Conservation (phyloP, 345 rosid species). For the Eucalyptus victrix region DNA sequence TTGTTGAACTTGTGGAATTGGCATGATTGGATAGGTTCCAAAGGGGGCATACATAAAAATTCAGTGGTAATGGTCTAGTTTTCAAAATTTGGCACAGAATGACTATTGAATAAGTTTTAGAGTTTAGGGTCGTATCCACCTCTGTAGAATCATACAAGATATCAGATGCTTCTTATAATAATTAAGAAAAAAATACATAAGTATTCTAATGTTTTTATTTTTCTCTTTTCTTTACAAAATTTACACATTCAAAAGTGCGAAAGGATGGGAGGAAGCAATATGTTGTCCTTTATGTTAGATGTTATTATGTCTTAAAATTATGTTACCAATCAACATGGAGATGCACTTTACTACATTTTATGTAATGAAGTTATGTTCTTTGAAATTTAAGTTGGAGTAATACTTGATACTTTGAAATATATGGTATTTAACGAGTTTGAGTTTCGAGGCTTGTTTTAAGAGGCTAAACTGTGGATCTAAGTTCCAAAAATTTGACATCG, state of each 20-base stretch:
- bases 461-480: not conserved
- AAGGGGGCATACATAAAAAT: not conserved
- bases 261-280: not conserved
- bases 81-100: not conserved
- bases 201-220: not conserved
- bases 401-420: not conserved
- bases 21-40: not conserved
- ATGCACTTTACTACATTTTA: not conserved
- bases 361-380: not conserved
- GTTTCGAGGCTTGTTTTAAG: not conserved
- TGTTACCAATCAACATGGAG: not conserved
- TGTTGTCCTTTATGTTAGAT: not conserved
- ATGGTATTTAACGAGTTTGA: not conserved
- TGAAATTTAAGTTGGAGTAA: not conserved
- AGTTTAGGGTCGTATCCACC: not conserved
- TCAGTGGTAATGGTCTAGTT: not conserved
- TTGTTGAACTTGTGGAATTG: not conserved
- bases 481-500: not conserved
- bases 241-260: not conserved
- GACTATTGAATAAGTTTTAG: too few relatives aligned
- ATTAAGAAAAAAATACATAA: not conserved
- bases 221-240: not conserved
- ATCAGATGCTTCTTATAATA: not conserved
- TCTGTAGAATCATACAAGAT: not conserved
- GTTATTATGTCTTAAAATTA: not conserved